Evolutionary conservation across 2,329 filamentous ascomycete genomes (phyloP).

Genomic region (Hypoxylon sp.): DNA sequence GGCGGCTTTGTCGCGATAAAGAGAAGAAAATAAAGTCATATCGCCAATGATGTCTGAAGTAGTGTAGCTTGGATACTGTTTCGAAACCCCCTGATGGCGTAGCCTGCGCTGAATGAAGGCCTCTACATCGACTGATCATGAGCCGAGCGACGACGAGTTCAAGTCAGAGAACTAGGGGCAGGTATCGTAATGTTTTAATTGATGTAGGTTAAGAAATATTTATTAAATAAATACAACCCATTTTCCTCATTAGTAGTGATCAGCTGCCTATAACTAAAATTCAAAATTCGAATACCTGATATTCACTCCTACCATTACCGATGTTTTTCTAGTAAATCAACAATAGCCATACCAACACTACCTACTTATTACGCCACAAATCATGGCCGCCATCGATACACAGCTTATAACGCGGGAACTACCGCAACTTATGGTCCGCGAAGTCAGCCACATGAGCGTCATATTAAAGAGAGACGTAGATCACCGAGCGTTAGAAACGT

Average conservation of each 20-base stretch:
- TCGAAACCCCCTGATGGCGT: slow-evolving; percentile 40
- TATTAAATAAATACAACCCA: slow-evolving; percentile 31
- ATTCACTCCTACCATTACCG: slow-evolving; percentile 18
- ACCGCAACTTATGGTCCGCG: slow-evolving; percentile 43
- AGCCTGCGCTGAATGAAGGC: slow-evolving; percentile 23
- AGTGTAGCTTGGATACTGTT: slow-evolving; percentile 34
- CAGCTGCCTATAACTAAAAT: no score
- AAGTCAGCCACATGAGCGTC: slow-evolving; percentile 43
- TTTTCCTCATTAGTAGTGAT: slow-evolving; percentile 4
- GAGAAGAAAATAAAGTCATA: background rate
- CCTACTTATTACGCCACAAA: slow-evolving; percentile 9
- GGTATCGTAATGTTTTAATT: background rate
- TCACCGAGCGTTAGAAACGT: slow-evolving; percentile 45
- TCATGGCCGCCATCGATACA: slow-evolving; percentile 44
- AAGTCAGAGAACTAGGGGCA: slow-evolving; percentile 27
- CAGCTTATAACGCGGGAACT: slow-evolving; percentile 43
- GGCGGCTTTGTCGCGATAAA: background rate
- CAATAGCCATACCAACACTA: slow-evolving; percentile 19
- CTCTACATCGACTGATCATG: slow-evolving; percentile 46
- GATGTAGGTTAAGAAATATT: background rate
- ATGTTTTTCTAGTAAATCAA: slow-evolving; percentile 14
- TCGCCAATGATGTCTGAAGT: background rate
- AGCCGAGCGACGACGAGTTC: slow-evolving; percentile 39
- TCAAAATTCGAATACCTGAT: no score
- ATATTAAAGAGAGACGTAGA: slow-evolving; percentile 44